These are phyloP conservation scores for Arthrocladium fulminans DNA, from an alignment of 2,329 filamentous ascomycete genomes.

Conservation along the genomic window DNA sequence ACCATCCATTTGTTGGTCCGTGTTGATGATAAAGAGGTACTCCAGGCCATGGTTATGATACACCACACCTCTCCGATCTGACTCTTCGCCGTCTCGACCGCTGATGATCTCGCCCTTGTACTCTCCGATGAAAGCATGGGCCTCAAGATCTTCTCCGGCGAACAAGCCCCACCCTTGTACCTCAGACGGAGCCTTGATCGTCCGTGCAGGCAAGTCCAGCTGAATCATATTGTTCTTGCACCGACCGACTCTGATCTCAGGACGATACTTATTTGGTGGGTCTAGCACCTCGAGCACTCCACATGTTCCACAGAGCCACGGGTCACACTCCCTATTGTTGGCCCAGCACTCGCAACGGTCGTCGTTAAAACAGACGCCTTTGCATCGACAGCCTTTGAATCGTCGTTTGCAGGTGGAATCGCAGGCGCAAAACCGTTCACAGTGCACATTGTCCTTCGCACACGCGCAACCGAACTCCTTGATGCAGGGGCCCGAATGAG, in stretches of 20 bases:
- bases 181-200: constrained; percentile 61
- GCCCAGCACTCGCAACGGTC: constrained; percentile 57
- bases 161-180: constrained; percentile 62
- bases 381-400: constrained; percentile 23
- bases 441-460: constrained; percentile 19
- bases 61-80: constrained; percentile 55
- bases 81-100: constrained; percentile 46
- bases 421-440: constrained; percentile 22
- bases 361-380: constrained; percentile 20
- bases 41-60: constrained; percentile 32
- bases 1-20: constrained; percentile 54
- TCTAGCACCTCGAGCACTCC: constrained; percentile 61
- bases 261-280: constrained; percentile 55
- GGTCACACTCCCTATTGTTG: constrained; percentile 71
- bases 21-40: constrained; percentile 47
- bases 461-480: constrained; percentile 20
- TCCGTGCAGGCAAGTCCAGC: constrained; percentile 54
- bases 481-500: constrained; percentile 20
- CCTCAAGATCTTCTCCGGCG: constrained; percentile 56
- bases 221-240: constrained; percentile 69
- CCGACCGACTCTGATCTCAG: constrained; percentile 46
- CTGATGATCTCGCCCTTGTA: constrained; percentile 72
- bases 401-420: constrained; percentile 20
- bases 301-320: constrained; percentile 62
- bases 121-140: constrained; percentile 68